Base-by-base conservation (phyloP, 306 rosid species). In the Medicago ruthenica region DNA sequence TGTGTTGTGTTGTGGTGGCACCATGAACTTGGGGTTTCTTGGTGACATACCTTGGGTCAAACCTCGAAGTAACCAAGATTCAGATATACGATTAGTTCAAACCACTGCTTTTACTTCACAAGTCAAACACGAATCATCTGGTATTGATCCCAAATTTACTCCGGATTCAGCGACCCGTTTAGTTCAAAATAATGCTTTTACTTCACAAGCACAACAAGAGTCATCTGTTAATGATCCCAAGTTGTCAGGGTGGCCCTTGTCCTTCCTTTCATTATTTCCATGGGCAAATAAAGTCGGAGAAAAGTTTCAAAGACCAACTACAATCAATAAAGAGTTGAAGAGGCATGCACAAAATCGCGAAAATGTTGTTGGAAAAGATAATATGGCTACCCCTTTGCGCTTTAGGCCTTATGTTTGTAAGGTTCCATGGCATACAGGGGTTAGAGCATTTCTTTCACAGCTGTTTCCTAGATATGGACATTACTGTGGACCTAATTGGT, bases 371-470 rank as follows among this genome's bases (percentile, higher is more conserved):
- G 83, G 59, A 20, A 78, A 77, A 13, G 79, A 36, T 9, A 20
- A 27, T 13, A 53, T 17, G 61, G 83, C 31, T 61, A 18, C 69
- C 53, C 76, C 85, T 9, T 55, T 88, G 76, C 96, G 88, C 36
- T 94, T 94, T 74, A 84, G 86, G 84, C 98, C 98, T 0, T 94
- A 94, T 81, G 97, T 92, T 34, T 88, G 87, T 22, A 94, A 87
- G 88, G 97, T 94, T 68, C 97, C 98, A 21, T 94, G 98, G 98
- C 98, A 94, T 74, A 94, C 97, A 9, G 97, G 98, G 71, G 88
- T 48, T 9, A 87, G 96, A 75, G 97, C 86, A 18, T 88, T 90
- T 82, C 80, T 94, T 54, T 94, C 98, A 61, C 97, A 92, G 83
- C 70, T 92, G 58, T 87, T 94, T 66, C 98, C 98, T 2, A 83